Evolutionary conservation across 2,329 filamentous ascomycete genomes (phyloP).

Genomic region (Apiospora hydei): DNA sequence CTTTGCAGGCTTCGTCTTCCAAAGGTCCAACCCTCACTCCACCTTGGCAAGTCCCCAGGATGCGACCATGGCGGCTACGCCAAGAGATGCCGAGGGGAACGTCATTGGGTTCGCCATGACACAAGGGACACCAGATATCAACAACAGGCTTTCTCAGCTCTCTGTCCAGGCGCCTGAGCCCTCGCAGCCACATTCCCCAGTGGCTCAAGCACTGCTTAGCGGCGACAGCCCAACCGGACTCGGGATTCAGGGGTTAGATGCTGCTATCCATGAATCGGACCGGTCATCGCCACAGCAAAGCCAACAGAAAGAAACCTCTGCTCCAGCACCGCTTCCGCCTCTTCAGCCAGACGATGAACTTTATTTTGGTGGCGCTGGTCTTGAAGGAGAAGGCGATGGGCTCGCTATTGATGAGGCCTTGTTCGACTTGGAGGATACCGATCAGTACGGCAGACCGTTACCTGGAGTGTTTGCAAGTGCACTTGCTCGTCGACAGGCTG

Average conservation of each 20-base stretch:
- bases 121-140: conserved; percentile 47
- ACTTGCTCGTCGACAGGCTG: conserved; percentile 52
- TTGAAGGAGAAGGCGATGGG: conserved; percentile 60
- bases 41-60: conserved; percentile 58
- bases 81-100: conserved; percentile 61
- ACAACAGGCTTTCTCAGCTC: conserved; percentile 27
- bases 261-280: conserved; percentile 28
- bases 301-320: conserved; percentile 28
- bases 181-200: background rate
- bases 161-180: background rate
- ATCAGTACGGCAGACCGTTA: conserved; percentile 67
- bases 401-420: conserved; percentile 74
- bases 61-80: conserved; percentile 56
- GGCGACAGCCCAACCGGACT: conserved; percentile 44
- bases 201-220: background rate
- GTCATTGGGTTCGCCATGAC: conserved; percentile 65
- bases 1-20: conserved; percentile 66
- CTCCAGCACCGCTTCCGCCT: conserved; percentile 17
- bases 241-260: conserved; percentile 50
- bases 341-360: conserved; percentile 63
- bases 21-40: conserved; percentile 60
- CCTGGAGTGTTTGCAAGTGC: conserved; percentile 64
- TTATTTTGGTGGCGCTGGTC: conserved; percentile 70
- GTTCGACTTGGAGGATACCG: conserved; percentile 73
- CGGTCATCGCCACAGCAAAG: conserved; percentile 10